Conservation (phyloP, 257 asterid species). For the Solanum chiquidenum region DNA sequence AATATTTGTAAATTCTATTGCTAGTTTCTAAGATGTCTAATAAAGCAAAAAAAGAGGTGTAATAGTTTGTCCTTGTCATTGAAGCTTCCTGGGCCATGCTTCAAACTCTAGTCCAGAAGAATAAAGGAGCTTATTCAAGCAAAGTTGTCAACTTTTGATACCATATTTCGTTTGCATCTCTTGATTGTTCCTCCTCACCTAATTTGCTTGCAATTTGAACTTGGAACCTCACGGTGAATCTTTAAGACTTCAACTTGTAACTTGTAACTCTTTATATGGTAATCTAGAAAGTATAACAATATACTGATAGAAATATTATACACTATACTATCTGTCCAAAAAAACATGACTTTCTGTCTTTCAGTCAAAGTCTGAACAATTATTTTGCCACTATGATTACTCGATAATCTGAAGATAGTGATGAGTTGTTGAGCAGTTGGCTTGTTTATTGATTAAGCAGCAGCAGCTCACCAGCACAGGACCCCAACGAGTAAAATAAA, state of each 20-base stretch:
- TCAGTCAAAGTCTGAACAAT: background rate
- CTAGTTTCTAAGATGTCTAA: background rate
- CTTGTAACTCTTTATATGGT: background rate
- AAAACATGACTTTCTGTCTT: background rate
- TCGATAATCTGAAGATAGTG: background rate
- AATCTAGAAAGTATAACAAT: no score
- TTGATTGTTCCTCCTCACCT: background rate
- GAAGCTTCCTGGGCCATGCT: background rate
- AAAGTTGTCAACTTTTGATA: background rate
- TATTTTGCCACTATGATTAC: background rate
- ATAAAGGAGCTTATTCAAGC: background rate
- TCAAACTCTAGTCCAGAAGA: background rate
- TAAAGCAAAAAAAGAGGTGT: background rate
- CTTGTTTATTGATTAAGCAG: background rate
- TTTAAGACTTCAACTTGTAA: background rate
- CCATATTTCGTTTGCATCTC: background rate
- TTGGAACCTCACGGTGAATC: background rate
- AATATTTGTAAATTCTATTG: background rate
- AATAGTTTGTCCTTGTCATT: background rate
- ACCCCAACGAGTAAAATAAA: background rate
- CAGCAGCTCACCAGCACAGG: background rate
- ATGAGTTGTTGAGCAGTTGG: slow-evolving; percentile 27
- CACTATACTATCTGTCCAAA: background rate
- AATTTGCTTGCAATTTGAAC: background rate
- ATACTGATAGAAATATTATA: no score